Percentiles rank a stretch among this genome's conserved stretches.
These are phyloP conservation scores for Dissophora ornata DNA, from an alignment of 192 early-diverging fungal species.

Conservation along the genomic window DNA sequence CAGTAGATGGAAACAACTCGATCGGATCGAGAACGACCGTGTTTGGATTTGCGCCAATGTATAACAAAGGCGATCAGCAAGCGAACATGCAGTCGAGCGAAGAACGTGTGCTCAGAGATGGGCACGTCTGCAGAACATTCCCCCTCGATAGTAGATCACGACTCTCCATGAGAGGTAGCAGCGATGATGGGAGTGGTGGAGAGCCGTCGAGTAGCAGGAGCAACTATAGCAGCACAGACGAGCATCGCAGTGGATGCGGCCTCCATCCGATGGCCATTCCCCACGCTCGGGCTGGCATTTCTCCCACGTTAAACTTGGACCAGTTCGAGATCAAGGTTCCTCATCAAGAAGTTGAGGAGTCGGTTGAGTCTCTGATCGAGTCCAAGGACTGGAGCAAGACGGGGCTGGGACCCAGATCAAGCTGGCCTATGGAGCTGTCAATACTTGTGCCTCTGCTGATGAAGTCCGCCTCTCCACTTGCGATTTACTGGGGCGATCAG, in stretches of 20 bases:
- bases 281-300: conserved; percentile 30
- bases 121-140: background rate
- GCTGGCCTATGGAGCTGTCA: conserved; percentile 35
- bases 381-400: conserved; percentile 52
- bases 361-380: conserved; percentile 23
- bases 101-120: background rate
- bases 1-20: background rate
- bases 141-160: background rate
- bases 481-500: conserved; percentile 38
- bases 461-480: conserved; percentile 21
- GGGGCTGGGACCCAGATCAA: conserved; percentile 31
- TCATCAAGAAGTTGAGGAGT: conserved; percentile 15
- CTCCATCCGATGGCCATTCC: conserved; percentile 7
- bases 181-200: background rate
- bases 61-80: conserved; percentile 11
- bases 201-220: background rate
- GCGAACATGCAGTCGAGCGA: conserved; percentile 1
- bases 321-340: background rate
- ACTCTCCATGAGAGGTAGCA: background rate
- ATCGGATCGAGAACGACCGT: conserved; percentile 24
- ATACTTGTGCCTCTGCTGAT: conserved; percentile 7
- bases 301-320: conserved; percentile 15
- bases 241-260: background rate
- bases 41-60: conserved; percentile 30
- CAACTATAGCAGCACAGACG: background rate